Base-by-base conservation (phyloP, 805 yeast species). In the Monosporozyma aerobia region DNA sequence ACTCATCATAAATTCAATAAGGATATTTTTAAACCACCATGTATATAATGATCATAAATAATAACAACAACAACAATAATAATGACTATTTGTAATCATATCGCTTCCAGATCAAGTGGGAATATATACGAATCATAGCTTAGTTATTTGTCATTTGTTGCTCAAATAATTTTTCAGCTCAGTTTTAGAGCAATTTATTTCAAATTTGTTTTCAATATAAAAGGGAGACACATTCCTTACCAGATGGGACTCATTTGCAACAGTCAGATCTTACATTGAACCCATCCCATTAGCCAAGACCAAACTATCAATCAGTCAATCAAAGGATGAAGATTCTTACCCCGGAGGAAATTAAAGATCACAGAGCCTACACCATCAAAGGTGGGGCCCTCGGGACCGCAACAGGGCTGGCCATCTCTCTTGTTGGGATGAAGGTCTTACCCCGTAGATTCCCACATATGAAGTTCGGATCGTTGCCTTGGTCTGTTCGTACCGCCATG, bases 341-440 rank as follows among this genome's bases (percentile, higher is more conserved):
- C 32, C 73, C 77, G 54, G 87, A 83, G 65, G 90, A 86, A 71
- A 74, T 80, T 54, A 75, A 75, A 51, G 89, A 81, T 22, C 90
- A 86, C 68, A 74, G 75, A 62, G 72, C 75, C 57, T 79, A 80
- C 55, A 78, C 84, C 22, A 63, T 77, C 11, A 59, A 66, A 8
- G 92, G 90, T 66, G 89, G 84, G 51, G 35, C 76, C 22, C 77
- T 81, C 59, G 90, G 90, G 57, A 70, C 76, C 30, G 65, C 69
- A 5, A 65, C 75, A 8, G 96, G 96, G 51, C 63, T 78, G 1
- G 68, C 72, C 4, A 60, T 80, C n/a, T 79, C 92, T 2, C 70
- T 72, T 14, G 81, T 81, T 13, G 66, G 82, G 48, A 79, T 76
- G 61, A 77, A 77, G 48, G 60, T 73, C 29, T 81, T 81, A 33